Percentiles rank a stretch among this genome's conserved stretches.
Conservation (phyloP, 345 rosid species). For the Sonneratia caseolaris region DNA sequence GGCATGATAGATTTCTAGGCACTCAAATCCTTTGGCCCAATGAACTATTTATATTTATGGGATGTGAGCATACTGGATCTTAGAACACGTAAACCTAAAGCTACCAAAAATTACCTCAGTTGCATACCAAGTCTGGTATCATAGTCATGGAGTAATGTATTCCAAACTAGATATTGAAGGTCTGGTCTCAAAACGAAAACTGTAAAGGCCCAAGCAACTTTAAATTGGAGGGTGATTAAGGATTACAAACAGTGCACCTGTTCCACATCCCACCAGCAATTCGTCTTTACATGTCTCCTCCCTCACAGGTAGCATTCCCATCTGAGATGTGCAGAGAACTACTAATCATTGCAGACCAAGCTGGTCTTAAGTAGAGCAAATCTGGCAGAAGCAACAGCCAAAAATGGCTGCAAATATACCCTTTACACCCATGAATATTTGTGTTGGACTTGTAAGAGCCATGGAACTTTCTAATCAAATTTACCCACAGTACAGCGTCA, state of each 20-base stretch:
- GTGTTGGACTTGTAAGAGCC: slow-evolving; percentile 63
- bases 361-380: not conserved
- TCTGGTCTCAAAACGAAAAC: slow-evolving; percentile 22
- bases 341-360: not conserved
- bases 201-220: slow-evolving; percentile 96
- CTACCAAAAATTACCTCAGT: not conserved
- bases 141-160: not conserved
- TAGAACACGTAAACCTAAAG: not conserved
- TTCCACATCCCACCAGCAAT: slow-evolving; percentile 16
- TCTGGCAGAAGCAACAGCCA: not conserved
- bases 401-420: slow-evolving; percentile 25
- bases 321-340: not conserved
- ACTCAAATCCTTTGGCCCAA: not conserved
- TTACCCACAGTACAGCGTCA: slow-evolving; percentile 42
- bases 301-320: slow-evolving; percentile 69
- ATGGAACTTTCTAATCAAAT: slow-evolving; percentile 57
- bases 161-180: not conserved
- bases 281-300: slow-evolving; percentile 51
- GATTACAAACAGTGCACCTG: slow-evolving; percentile 86
- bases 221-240: slow-evolving; percentile 66
- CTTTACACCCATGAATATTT: slow-evolving; percentile 94
- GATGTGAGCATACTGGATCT: not conserved
- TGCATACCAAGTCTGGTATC: slow-evolving; percentile 7
- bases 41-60: not conserved
- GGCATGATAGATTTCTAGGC: not conserved